Conservation (phyloP, 2,329 filamentous ascomycete species). For the Fulvia fulva region DNA sequence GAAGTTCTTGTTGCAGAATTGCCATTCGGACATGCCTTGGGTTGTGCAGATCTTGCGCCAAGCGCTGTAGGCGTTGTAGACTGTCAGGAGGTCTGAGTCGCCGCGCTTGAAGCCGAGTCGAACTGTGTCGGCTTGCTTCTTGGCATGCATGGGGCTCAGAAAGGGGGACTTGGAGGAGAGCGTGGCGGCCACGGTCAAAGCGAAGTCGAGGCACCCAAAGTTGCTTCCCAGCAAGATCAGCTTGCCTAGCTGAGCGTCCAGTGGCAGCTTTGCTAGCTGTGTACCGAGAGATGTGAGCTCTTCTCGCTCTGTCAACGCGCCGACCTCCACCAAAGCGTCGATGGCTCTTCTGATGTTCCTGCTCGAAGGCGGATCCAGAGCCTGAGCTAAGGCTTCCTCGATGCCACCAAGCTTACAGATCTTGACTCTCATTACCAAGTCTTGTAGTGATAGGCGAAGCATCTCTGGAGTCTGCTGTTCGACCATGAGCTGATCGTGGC, state of each 20-base stretch:
- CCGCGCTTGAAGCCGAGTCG: slow-evolving; percentile 74
- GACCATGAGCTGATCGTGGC: slow-evolving; percentile 77
- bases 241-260: slow-evolving; percentile 94
- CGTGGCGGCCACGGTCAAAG: slow-evolving; percentile 86
- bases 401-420: slow-evolving; percentile 95
- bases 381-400: slow-evolving; percentile 81
- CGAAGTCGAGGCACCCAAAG: slow-evolving; percentile 88
- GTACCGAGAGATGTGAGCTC: slow-evolving; percentile 81
- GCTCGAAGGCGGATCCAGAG: slow-evolving; percentile 81
- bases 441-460: slow-evolving; percentile 87
- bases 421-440: slow-evolving; percentile 92
- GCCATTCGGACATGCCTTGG: slow-evolving; percentile 68
- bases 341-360: slow-evolving; percentile 93
- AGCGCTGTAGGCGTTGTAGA: slow-evolving; percentile 86
- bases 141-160: slow-evolving; percentile 77
- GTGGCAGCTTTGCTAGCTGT: slow-evolving; percentile 80
- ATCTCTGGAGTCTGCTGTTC: slow-evolving; percentile 97
- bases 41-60: slow-evolving; percentile 82
- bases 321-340: slow-evolving; percentile 88
- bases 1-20: slow-evolving; percentile 94
- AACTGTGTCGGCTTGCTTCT: slow-evolving; percentile 75
- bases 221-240: slow-evolving; percentile 80
- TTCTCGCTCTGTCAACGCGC: slow-evolving; percentile 75
- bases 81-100: slow-evolving; percentile 86
- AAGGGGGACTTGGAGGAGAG: slow-evolving; percentile 94